phyloP scores from a whole-genome alignment of 1,139 yeast species.

The Taiozyma sp. region DNA sequence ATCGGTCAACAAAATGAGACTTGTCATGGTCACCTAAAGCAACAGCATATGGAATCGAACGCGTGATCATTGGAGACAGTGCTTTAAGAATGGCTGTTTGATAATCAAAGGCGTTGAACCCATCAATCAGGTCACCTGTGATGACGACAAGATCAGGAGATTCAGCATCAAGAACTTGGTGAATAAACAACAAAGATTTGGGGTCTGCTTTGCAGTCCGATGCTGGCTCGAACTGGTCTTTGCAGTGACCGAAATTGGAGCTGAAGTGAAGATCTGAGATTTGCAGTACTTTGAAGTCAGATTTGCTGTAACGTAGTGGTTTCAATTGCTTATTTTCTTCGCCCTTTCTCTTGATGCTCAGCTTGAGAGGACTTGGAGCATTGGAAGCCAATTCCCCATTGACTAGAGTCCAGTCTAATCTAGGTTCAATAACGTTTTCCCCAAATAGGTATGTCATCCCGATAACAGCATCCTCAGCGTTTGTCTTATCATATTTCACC shows the following conservation, averaged over 20 bases:
- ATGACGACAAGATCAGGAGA: conserved; percentile 76
- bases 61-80: conserved; percentile 59
- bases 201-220: conserved; percentile 68
- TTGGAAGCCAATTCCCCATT: conserved; percentile 7
- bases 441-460: conserved; percentile 45
- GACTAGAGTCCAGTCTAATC: conserved; percentile 37
- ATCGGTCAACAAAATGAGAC: conserved; percentile 15
- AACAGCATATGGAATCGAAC: conserved; percentile 75
- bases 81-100: conserved; percentile 77
- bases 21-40: conserved; percentile 62
- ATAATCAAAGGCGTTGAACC: conserved; percentile 67
- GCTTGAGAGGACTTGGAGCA: conserved; percentile 6
- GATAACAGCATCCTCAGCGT: conserved; percentile 27
- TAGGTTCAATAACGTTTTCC: conserved; percentile 42
- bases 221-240: conserved; percentile 59
- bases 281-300: conserved; percentile 71
- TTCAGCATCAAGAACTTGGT: conserved; percentile 61
- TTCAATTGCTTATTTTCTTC: not conserved
- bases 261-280: conserved; percentile 85
- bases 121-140: conserved; percentile 74
- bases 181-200: conserved; percentile 59
- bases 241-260: conserved; percentile 71
- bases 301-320: conserved; percentile 24
- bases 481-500: conserved; percentile 29
- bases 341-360: conserved; percentile 1